Evolutionary conservation across 1,139 yeast genomes (phyloP), one percentile per base, ranked within the genome.

Genomic region (Barnettozyma hawaiiensis): DNA sequence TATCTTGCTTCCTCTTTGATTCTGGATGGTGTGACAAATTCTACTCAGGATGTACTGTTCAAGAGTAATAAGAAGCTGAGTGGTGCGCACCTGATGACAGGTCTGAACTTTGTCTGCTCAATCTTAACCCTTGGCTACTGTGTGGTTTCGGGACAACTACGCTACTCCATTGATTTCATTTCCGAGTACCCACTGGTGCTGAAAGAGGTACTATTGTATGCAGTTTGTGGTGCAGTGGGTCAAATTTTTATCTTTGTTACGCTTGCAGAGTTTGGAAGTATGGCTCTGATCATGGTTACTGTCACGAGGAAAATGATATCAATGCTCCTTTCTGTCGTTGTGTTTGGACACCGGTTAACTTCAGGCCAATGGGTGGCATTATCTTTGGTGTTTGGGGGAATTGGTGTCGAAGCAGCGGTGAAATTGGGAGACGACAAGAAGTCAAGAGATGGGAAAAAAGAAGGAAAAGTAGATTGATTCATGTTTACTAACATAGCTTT

Each of bases 221-320:
- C 90, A 0, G 46, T 80, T 0, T 81, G 89, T 57, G 98, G 98
- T 2, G 83, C 97, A 0, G 57, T 87, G 32, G 99, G 99, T 12
- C 98, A 92, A 61, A 78, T 90, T 15, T 92, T 92, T 63, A 87
- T 92, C 39, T 92, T 90, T 61, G 66, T 81, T 44, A 87, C 96
- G 1, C 67, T 92, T 40, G 95, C 86, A 54, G 71, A 76, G 47
- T 92, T 85, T 59, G 96, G 92, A 41, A 85, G 96, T 4, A 69
- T 92, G 47, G 75, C 86, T 2, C 68, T 92, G 42, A 89, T 92
- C 28, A 90, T 96, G 24, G 94, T 95, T 16, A 94, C 97, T 0
- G 97, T 92, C 8, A 90, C 98, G 1, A 74, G 99, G 51, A 92
- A 92, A 59, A 90, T 92, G 97, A 69, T 89, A 42, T 87, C 97